Percentiles rank a stretch among this genome's conserved stretches.
Evolutionary conservation across 2,329 filamentous ascomycete genomes (phyloP).

Genomic region (Nothomitra cinnamomea): DNA sequence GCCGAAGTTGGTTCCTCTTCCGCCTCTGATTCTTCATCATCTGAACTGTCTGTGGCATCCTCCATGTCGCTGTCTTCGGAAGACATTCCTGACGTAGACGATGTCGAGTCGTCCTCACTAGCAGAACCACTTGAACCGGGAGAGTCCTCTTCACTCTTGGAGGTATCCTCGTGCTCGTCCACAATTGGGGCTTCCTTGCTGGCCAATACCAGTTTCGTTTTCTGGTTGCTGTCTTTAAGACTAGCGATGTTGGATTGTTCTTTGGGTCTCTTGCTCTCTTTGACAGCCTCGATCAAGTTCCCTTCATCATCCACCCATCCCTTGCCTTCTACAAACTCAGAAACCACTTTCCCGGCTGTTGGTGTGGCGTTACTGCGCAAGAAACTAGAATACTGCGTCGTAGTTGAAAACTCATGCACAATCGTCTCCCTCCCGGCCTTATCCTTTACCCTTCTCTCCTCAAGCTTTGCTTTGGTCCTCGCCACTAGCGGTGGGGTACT

Average conservation of each 20-base stretch:
- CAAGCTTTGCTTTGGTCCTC: constrained; percentile 14
- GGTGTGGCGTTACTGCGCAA: constrained; percentile 39
- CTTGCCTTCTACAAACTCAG: constrained; percentile 62
- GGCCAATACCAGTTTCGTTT: background rate
- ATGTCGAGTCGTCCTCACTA: background rate
- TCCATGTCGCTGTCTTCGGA: constrained; percentile 8
- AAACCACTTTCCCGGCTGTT: constrained; percentile 28
- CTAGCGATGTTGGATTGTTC: no score
- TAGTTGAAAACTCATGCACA: constrained; percentile 82
- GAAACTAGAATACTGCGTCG: constrained; percentile 67
- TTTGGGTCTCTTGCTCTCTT: constrained; percentile 5
- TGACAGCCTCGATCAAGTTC: constrained; percentile 48
- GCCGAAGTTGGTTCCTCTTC: constrained; percentile 12
- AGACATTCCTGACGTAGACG: background rate
- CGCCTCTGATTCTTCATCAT: constrained; percentile 2
- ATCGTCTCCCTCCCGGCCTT: constrained; percentile 45
- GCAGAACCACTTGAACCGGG: background rate
- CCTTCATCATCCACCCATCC: constrained; percentile 78
- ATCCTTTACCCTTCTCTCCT: constrained; percentile 39
- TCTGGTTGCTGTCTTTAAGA: background rate
- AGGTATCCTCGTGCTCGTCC: background rate
- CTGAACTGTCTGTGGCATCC: constrained; percentile 6
- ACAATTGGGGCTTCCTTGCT: background rate
- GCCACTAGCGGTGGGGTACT: background rate
- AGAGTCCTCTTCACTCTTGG: background rate